These are phyloP conservation scores for Deakozyma indianensis DNA, from an alignment of 805 yeast genomes.

Conservation along the genomic window DNA sequence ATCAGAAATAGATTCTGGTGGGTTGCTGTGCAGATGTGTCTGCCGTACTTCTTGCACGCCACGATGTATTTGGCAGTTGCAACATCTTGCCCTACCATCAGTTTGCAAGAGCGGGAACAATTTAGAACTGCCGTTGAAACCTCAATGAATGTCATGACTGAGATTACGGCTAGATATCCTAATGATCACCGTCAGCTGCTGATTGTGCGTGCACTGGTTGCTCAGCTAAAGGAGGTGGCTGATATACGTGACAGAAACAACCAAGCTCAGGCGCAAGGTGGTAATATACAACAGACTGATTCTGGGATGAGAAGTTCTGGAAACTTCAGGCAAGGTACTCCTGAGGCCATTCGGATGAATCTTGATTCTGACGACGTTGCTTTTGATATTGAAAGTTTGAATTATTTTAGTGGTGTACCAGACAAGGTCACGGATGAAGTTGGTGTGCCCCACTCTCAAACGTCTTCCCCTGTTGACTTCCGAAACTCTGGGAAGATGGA, in stretches of 20 bases:
- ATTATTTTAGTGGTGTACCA: neutral
- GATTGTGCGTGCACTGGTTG: constrained; percentile 7
- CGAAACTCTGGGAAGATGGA: too few relatives aligned
- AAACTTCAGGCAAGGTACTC: neutral
- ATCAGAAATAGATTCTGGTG: constrained; percentile 7
- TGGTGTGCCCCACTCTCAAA: neutral
- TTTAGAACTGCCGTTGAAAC: constrained; percentile 5
- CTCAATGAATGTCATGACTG: constrained; percentile 4
- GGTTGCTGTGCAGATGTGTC: constrained; percentile 4
- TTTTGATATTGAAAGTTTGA: constrained; percentile 4
- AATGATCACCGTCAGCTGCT: constrained; percentile 7
- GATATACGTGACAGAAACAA: constrained; percentile 2
- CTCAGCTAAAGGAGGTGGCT: constrained; percentile 8
- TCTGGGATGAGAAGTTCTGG: too few relatives aligned
- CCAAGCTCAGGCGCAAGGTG: constrained; percentile 1
- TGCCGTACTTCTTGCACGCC: constrained; percentile 10
- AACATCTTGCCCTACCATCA: constrained; percentile 7
- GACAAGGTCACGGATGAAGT: neutral
- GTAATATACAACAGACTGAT: too few relatives aligned
- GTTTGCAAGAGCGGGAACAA: constrained; percentile 4
- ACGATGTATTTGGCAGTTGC: constrained; percentile 7
- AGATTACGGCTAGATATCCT: constrained; percentile 4
- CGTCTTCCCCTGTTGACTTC: neutral
- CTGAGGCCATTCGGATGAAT: constrained; percentile 5
- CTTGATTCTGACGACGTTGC: constrained; percentile 9